Evolutionary conservation across 805 yeast genomes (phyloP).

Genomic region (Pichia sporocuriosa): DNA sequence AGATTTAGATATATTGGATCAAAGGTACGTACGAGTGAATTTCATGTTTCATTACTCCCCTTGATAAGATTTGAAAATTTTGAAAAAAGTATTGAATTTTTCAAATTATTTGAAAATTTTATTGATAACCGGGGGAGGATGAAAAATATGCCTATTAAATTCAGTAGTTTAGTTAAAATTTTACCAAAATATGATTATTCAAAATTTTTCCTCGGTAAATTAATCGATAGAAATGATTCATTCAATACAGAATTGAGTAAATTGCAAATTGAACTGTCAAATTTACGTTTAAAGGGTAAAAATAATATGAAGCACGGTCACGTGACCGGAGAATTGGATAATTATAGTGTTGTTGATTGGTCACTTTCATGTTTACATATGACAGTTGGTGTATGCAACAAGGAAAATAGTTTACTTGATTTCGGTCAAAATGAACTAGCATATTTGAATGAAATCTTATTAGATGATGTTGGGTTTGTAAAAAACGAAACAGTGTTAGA

Average conservation of each 20-base stretch:
- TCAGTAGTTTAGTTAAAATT: not conserved
- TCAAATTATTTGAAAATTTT: no score
- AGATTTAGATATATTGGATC: constrained; percentile 12
- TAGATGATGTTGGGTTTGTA: not conserved
- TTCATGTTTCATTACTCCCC: constrained; percentile 21
- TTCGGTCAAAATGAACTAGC: constrained; percentile 1
- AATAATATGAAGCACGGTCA: no score
- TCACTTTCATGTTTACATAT: constrained; percentile 14
- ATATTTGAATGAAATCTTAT: constrained; percentile 9
- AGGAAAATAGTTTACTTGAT: not conserved
- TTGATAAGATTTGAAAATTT: constrained; percentile 20
- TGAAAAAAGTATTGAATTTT: no score
- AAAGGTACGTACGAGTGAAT: constrained; percentile 6
- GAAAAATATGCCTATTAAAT: not conserved
- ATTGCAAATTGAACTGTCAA: not conserved
- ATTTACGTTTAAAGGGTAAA: not conserved
- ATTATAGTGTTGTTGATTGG: constrained; percentile 13
- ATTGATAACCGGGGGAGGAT: not conserved
- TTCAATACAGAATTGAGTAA: not conserved
- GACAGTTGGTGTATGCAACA: constrained; percentile 15
- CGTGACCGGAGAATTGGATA: constrained; percentile 4
- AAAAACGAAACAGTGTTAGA: no score
- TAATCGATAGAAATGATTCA: not conserved
- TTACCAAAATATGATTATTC: constrained; percentile 11
- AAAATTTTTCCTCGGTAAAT: constrained; percentile 11